A percentile compares a stretch with the other conserved stretches of the same genome.
phyloP scores from a whole-genome alignment of 257 asterid genomes.

The Petunia axillaris region DNA sequence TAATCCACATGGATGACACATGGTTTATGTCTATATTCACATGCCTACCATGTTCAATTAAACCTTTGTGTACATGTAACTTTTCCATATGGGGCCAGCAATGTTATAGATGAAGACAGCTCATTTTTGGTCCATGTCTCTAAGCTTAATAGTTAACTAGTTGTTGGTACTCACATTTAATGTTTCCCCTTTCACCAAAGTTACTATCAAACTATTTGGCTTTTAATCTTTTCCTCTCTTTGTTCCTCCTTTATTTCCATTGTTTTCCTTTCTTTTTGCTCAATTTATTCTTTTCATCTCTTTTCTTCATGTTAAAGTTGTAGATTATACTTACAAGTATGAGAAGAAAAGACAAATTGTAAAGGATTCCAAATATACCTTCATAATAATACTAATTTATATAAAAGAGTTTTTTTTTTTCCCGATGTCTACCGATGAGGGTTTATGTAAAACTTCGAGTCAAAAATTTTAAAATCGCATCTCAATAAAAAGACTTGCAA shows the following conservation, averaged over 20 bases:
- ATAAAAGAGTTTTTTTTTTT: not conserved
- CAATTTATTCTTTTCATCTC: not conserved
- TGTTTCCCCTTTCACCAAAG: conserved; percentile 1
- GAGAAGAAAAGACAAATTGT: not conserved
- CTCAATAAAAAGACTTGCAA: too few relatives aligned
- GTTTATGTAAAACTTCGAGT: not conserved
- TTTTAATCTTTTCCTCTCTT: not conserved
- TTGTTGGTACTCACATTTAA: conserved; percentile 22
- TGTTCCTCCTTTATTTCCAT: not conserved
- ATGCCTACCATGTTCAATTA: conserved; percentile 75
- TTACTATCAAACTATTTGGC: not conserved
- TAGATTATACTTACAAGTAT: not conserved
- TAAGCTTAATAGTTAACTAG: conserved; percentile 8
- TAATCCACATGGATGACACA: conserved; percentile 43
- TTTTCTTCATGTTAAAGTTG: not conserved
- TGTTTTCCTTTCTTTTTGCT: not conserved
- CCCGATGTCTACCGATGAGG: not conserved
- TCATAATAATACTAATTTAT: not conserved
- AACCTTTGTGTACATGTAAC: conserved; percentile 61
- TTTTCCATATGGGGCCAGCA: conserved; percentile 47
- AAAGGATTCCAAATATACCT: not conserved
- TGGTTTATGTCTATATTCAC: conserved; percentile 59
- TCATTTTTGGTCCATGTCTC: conserved; percentile 45
- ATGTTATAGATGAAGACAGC: conserved; percentile 45
- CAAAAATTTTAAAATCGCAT: too few relatives aligned